Conservation (phyloP, 352 stramenopile species). For the Globisporangium spiculum region DNA sequence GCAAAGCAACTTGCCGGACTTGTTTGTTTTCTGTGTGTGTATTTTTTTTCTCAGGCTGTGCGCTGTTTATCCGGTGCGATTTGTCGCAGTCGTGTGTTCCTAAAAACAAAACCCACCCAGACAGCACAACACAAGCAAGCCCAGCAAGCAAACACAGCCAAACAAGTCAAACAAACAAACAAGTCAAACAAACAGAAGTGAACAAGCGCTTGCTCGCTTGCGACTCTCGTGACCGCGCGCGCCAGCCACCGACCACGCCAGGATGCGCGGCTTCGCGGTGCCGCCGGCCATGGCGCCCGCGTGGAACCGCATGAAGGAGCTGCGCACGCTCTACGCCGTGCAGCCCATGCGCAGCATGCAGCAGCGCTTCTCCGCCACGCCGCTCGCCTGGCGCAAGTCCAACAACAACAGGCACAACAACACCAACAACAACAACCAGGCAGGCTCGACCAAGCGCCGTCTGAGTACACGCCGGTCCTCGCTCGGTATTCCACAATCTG, state of each 20-base stretch:
- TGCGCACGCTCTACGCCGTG: constrained; percentile 29
- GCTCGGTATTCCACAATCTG: constrained; percentile 13
- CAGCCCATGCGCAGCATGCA: constrained; percentile 15
- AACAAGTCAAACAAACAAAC: not conserved
- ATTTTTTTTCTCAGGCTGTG: constrained; percentile 8
- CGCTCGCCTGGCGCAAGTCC: constrained; percentile 27
- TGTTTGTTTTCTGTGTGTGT: constrained; percentile 11
- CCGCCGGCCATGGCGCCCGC: constrained; percentile 32
- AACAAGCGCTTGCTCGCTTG: not conserved
- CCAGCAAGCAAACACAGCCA: not conserved
- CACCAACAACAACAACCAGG: constrained; percentile 20
- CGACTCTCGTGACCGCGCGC: not conserved
- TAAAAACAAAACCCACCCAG: not conserved
- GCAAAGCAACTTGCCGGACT: not conserved
- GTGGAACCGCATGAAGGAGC: constrained; percentile 40
- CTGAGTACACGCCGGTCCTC: constrained; percentile 21
- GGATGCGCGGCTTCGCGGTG: constrained; percentile 18
- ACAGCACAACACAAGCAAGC: not conserved
- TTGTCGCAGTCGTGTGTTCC: constrained; percentile 6
- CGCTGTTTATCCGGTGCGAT: constrained; percentile 8
- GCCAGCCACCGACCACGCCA: not conserved
- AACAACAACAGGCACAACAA: constrained; percentile 14
- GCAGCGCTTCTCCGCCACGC: constrained; percentile 35
- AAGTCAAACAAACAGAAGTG: not conserved
- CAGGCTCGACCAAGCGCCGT: constrained; percentile 17